Evolutionary conservation across 75 land plant genomes (phyloP), one percentile per base, ranked within the genome.

Genomic region (Cryptomeria japonica): DNA sequence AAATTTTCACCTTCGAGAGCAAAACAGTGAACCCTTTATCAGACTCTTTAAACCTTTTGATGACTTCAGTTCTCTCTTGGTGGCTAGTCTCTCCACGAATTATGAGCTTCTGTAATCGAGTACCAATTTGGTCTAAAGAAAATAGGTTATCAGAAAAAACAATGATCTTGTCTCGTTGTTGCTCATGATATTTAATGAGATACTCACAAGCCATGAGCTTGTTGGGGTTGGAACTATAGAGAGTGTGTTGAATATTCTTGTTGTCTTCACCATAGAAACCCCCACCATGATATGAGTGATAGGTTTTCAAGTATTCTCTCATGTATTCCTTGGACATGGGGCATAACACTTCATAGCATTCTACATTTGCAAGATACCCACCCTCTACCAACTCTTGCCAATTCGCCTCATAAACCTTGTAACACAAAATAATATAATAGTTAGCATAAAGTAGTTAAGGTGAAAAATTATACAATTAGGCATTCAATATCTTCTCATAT

Each of bases 121-220:
- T 87, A 41, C 47, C 89, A 22, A 87, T 37, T 28, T 68, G 64
- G 38, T 84, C 44, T 15, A 87, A 3, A n/a, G 89, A 77, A 34
- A 88, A 88, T 6, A 88, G 89, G 31, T 88, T 88, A 28, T 88
- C 89, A 8, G 89, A 56, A 31, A 88, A 88, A 19, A 87, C 89
- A n/a, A 88, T 88, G 49, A 88, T 88, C 76, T 88, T 88, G n/a
- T 88, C 89, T 0, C 31, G 8, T 7, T 89, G 70, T 28, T 14
- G 28, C 44, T 88, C 89, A 46, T 88, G 89, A 47, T 55, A 61
- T 16, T 87, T 87, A 16, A 88, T 88, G n/a, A 88, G 88, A 64
- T 51, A 88, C 80, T 88, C 89, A 58, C 89, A 88, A 11, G 89
- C 88, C 88, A 61, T 83, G 34, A 88, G 87, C 87, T 88, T 88